Base-by-base conservation (phyloP, 805 yeast species). In the Kazachstania psychrophila region DNA sequence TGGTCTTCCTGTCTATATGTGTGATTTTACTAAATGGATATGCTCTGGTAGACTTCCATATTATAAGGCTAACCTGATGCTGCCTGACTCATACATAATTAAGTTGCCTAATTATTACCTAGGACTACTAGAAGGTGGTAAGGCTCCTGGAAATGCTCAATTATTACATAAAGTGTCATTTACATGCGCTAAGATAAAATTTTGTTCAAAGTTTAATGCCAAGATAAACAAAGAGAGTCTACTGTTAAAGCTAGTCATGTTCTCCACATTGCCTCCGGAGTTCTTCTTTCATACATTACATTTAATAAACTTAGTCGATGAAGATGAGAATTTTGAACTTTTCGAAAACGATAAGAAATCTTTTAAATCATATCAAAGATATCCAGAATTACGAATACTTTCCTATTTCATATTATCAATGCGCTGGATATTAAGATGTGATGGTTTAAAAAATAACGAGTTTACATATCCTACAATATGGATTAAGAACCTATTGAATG, bases 41-140 rank as follows among this genome's bases (percentile, higher is more conserved):
- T 48, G 63, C 20, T 46, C 59, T 2, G 70, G 70, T 33, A 58
- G 61, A 23, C 54, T 80, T 1, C 82, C 84, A 2, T 72, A 65
- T 45, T 54, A 68, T 43, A 65, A 58, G 34, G 63, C 72, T 5
- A 40, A 56, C 14, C 56, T 52, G 28, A 40, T 58, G 7, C 38
- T 75, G 3, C 78, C 81, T 7, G 46, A 49, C 20, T 32, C 43
- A 2, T 48, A 65, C 52, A 40, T 57, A 16, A 54, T 57, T 34
- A 54, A 56, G 35, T 42, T 75, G 23, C 72, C 75, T 0, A 48
- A 56, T 19, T 48, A 57, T 27, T 63, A 62, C 43, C 42, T 62
- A 19, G 45, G 52, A n/a, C 33, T 52, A 14, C 52, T 73, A 13
- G 66, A 68, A 31, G 71, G 74, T 9, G 47, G 50, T 6, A 46